phyloP scores from a whole-genome alignment of 1,284 basidiomycete genomes.

The Peniophora sp. region DNA sequence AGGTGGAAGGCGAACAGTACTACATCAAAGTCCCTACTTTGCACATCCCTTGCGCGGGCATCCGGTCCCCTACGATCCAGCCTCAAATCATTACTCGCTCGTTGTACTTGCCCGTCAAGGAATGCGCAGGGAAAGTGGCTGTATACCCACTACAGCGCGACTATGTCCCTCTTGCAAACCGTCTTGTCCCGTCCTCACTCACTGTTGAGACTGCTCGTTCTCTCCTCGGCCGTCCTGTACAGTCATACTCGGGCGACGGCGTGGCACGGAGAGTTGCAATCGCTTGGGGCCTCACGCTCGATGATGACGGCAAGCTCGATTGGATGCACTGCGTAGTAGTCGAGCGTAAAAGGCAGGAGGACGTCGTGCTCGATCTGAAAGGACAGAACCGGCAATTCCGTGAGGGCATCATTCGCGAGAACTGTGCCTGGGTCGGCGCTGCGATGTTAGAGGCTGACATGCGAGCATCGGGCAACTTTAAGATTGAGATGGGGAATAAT shows the following conservation, averaged over 20 bases:
- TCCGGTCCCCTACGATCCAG: slow-evolving; percentile 4
- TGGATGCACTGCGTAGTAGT: not conserved
- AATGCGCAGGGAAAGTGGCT: too few relatives aligned
- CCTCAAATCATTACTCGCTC: slow-evolving; percentile 5
- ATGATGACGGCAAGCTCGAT: not conserved
- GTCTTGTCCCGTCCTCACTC: slow-evolving; percentile 1
- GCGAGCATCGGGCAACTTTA: not conserved
- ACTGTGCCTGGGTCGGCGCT: not conserved
- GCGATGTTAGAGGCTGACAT: not conserved
- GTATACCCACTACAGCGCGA: not conserved
- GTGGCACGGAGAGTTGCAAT: not conserved
- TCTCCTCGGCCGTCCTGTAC: slow-evolving; percentile 10
- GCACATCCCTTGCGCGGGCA: slow-evolving; percentile 4
- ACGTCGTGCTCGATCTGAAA: not conserved
- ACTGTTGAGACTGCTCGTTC: slow-evolving; percentile 4
- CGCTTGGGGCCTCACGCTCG: slow-evolving; percentile 7
- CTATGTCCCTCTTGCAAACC: not conserved
- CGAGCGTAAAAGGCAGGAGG: not conserved
- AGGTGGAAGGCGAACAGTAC: not conserved
- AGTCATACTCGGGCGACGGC: slow-evolving; percentile 4
- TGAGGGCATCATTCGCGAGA: not conserved
- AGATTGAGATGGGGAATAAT: not conserved
- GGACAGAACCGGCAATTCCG: not conserved
- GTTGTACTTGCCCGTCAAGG: slow-evolving; percentile 7
- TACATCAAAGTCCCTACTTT: slow-evolving; percentile 9